Conservation (phyloP, 768 basidiomycete species). For the Leccinum fibrillosum region DNA sequence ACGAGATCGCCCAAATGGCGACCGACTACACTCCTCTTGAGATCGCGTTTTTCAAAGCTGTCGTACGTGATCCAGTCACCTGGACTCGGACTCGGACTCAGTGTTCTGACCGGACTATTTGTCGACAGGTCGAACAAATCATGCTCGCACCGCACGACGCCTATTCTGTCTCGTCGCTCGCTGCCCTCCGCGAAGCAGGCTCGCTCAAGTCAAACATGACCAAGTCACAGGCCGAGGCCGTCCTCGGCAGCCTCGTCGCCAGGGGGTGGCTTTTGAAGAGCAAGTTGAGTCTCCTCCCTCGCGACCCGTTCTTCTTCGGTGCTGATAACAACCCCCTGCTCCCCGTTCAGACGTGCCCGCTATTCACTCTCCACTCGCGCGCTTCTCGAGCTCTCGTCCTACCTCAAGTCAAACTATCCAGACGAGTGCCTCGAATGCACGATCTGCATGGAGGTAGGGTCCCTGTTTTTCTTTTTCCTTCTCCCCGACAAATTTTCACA, state of each 20-base stretch:
- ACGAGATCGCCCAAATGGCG: conserved; percentile 80
- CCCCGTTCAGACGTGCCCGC: conserved; percentile 50
- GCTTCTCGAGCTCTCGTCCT: conserved; percentile 67
- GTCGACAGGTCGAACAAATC: conserved; percentile 75
- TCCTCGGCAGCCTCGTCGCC: conserved; percentile 79
- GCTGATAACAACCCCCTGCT: neutral
- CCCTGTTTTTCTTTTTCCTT: neutral
- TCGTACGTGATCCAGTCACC: conserved; percentile 46
- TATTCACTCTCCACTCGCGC: conserved; percentile 77
- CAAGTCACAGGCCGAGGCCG: conserved; percentile 69
- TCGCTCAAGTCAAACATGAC: conserved; percentile 61
- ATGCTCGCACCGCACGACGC: conserved; percentile 74
- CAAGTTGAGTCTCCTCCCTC: conserved; percentile 46
- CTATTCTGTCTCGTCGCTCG: conserved; percentile 74
- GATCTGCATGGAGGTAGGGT: conserved; percentile 63
- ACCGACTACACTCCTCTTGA: conserved; percentile 78
- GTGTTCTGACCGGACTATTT: neutral
- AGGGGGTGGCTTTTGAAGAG: conserved; percentile 75
- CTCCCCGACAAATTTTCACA: neutral
- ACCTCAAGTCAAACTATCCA: conserved; percentile 69
- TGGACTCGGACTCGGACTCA: too few species aligned
- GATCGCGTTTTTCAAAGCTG: conserved; percentile 80
- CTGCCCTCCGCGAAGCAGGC: conserved; percentile 69
- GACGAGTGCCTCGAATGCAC: conserved; percentile 72
- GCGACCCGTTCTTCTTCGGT: neutral